These are phyloP conservation scores for Penicillium waksmanii DNA, from an alignment of 495 filamentous ascomycete genomes.

Conservation along the genomic window DNA sequence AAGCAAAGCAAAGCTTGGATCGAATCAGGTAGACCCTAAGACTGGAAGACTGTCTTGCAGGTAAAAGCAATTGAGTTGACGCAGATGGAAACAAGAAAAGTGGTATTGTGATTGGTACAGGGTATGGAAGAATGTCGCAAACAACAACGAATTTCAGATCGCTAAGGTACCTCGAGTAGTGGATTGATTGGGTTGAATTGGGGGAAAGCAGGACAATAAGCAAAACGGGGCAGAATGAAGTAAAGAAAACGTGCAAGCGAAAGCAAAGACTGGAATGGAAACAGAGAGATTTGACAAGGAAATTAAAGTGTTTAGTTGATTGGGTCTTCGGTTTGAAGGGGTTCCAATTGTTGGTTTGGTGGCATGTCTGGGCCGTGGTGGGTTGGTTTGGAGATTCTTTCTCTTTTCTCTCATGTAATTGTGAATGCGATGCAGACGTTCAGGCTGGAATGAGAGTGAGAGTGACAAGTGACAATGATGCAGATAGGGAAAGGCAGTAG, in stretches of 20 bases:
- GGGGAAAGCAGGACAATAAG: neutral
- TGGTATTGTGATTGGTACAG: constrained; percentile 41
- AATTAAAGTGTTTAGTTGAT: neutral
- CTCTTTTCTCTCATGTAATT: neutral
- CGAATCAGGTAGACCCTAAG: too few species aligned
- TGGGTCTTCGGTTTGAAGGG: neutral
- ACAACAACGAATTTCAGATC: neutral
- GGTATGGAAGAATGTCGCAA: constrained; percentile 23
- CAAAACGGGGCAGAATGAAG: constrained; percentile 7
- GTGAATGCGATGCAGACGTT: neutral
- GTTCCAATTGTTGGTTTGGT: neutral
- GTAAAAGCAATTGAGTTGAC: neutral
- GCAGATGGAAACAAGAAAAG: constrained; percentile 19
- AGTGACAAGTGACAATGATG: neutral
- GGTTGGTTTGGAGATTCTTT: too few species aligned
- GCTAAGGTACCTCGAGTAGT: neutral
- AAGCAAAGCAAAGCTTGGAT: neutral
- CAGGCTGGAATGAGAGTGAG: neutral
- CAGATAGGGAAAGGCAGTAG: neutral
- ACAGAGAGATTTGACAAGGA: neutral
- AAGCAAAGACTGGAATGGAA: constrained; percentile 10
- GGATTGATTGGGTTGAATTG: neutral
- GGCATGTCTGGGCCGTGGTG: too few species aligned
- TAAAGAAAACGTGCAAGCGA: constrained; percentile 10
- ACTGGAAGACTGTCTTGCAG: too few species aligned